Evolutionary conservation across 768 basidiomycete genomes (phyloP).

Genomic region (Phylloporus arenicola): DNA sequence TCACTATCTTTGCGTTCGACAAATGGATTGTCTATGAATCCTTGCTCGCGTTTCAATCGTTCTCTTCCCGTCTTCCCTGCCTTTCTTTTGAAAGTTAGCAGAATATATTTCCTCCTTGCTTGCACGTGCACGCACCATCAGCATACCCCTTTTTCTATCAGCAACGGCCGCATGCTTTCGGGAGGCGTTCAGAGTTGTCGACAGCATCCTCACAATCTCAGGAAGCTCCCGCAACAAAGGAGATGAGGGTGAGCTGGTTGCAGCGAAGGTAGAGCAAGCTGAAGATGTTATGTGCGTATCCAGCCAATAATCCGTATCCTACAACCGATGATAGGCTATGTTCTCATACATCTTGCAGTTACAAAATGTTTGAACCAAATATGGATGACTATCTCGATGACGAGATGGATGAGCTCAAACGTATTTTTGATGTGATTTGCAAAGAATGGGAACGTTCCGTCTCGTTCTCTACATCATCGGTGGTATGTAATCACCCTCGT

Average conservation of each 20-base stretch:
- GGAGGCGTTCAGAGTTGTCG: conserved; percentile 84
- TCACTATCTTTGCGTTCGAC: neutral
- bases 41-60: neutral
- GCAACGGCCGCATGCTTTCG: conserved; percentile 87
- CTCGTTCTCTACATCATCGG: conserved; percentile 4
- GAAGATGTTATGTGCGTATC: conserved; percentile 79
- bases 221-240: conserved; percentile 5
- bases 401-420: conserved; percentile 80
- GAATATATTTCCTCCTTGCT: conserved; percentile 83
- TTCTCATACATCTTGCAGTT: conserved; percentile 44
- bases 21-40: neutral
- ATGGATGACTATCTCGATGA: conserved; percentile 99
- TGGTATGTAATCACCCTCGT: conserved; percentile 32
- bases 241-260: conserved; percentile 1
- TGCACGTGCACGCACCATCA: conserved; percentile 69
- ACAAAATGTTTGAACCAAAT: conserved; percentile 90
- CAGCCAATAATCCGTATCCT: neutral
- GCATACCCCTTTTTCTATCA: conserved; percentile 66
- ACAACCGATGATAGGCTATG: neutral
- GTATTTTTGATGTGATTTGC: conserved; percentile 67
- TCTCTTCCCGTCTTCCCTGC: neutral
- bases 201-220: conserved; percentile 60
- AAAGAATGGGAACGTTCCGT: conserved; percentile 70
- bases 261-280: conserved; percentile 47
- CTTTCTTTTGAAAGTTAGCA: conserved; percentile 49